phyloP scores from a whole-genome alignment of 192 early-diverging fungal genomes.

The Gonapodya sp. region DNA sequence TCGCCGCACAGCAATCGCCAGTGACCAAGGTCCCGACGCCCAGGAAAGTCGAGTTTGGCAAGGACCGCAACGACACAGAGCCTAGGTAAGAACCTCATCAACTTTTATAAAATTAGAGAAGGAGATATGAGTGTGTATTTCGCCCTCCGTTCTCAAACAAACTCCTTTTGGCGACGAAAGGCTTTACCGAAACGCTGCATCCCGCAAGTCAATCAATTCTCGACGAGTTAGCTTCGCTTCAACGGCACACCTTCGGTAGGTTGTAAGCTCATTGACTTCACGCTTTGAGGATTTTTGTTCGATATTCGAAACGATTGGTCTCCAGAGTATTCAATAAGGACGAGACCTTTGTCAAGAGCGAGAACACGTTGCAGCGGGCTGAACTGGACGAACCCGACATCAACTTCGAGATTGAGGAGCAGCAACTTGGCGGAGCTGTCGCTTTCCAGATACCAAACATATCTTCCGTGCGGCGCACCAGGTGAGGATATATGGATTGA shows the following conservation, averaged over 20 bases:
- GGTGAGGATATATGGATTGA: neutral
- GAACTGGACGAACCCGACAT: neutral
- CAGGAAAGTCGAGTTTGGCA: neutral
- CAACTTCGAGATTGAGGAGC: conserved; percentile 1
- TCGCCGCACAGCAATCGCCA: neutral
- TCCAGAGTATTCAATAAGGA: conserved; percentile 1
- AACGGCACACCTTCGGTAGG: conserved; percentile 1
- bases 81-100: no score
- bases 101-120: no score
- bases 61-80: neutral
- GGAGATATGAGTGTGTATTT: no score
- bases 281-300: neutral
- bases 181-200: neutral
- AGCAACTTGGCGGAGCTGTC: neutral
- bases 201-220: neutral
- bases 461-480: conserved; percentile 5
- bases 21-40: neutral
- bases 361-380: neutral
- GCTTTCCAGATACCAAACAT: conserved; percentile 3
- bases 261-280: neutral
- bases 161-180: no score
- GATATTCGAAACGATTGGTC: neutral
- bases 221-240: conserved; percentile 7
- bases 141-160: no score
- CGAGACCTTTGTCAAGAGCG: neutral